Conservation (phyloP, 176 grass and related monocot genomes). For the Oryza longistaminata region DNA sequence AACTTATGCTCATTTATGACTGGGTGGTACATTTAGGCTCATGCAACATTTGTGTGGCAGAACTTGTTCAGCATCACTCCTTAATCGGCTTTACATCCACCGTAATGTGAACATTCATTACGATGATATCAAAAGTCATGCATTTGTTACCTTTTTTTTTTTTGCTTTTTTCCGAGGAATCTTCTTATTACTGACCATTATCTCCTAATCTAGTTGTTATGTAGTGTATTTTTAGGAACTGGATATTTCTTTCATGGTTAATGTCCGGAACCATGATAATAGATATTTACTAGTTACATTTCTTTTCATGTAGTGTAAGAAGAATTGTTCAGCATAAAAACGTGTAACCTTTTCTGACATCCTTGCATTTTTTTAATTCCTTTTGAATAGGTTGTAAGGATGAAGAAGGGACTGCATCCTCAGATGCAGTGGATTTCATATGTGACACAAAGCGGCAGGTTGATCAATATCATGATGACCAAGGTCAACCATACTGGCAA, state of each 20-base stretch:
- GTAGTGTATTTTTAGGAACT: not conserved
- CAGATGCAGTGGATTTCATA: conserved; percentile 71
- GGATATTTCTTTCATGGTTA: not conserved
- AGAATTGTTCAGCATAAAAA: not conserved
- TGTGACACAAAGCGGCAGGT: conserved; percentile 59
- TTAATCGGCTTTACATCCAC: not conserved
- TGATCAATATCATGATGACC: conserved; percentile 65
- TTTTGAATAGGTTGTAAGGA: conserved; percentile 34
- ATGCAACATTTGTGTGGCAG: too few relatives aligned
- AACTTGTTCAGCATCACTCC: not conserved
- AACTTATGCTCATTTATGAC: not conserved
- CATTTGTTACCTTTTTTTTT: not conserved
- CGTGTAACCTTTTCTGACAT: not conserved
- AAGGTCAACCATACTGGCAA: conserved; percentile 52
- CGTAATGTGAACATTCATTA: not conserved
- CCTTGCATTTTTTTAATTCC: not conserved
- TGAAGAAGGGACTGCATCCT: conserved; percentile 73
- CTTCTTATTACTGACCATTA: not conserved
- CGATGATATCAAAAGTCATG: not conserved
- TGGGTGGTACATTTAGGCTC: not conserved
- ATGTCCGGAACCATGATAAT: not conserved
- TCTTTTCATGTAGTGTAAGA: not conserved
- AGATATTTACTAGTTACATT: not conserved
- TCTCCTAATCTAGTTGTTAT: not conserved
- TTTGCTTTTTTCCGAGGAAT: not conserved